Evolutionary conservation across 441 rosid species (phyloP).

Genomic region (Euphorbia celastroides): DNA sequence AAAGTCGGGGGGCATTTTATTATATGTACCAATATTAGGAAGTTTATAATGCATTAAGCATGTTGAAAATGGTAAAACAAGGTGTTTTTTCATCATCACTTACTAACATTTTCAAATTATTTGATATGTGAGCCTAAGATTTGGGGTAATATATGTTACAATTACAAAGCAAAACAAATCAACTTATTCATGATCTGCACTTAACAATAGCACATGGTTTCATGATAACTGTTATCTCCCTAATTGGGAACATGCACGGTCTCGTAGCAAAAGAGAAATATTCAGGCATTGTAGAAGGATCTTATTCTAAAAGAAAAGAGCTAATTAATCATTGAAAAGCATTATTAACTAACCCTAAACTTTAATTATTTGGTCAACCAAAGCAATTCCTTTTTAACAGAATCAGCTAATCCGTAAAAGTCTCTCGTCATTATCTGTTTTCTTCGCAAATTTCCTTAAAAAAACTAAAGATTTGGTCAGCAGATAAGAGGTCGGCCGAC

Average conservation of each 20-base stretch:
- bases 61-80: too few species aligned
- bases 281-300: neutral
- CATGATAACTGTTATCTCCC: too few species aligned
- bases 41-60: too few species aligned
- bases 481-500: neutral
- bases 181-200: neutral
- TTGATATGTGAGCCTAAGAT: neutral
- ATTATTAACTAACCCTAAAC: too few species aligned
- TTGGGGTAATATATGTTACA: neutral
- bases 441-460: too few species aligned
- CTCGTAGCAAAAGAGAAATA: neutral
- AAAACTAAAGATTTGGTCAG: neutral
- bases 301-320: neutral
- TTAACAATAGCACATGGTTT: neutral
- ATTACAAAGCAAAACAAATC: neutral
- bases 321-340: neutral
- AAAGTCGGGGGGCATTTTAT: too few species aligned
- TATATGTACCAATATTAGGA: too few species aligned
- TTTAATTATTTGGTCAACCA: conserved; percentile 3
- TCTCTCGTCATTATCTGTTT: too few species aligned
- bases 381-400: neutral
- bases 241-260: conserved; percentile 10
- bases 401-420: neutral
- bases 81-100: too few species aligned
- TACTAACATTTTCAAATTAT: too few species aligned